Base-by-base conservation (phyloP, 2,329 filamentous ascomycete species). In the Aspergillus sp. region DNA sequence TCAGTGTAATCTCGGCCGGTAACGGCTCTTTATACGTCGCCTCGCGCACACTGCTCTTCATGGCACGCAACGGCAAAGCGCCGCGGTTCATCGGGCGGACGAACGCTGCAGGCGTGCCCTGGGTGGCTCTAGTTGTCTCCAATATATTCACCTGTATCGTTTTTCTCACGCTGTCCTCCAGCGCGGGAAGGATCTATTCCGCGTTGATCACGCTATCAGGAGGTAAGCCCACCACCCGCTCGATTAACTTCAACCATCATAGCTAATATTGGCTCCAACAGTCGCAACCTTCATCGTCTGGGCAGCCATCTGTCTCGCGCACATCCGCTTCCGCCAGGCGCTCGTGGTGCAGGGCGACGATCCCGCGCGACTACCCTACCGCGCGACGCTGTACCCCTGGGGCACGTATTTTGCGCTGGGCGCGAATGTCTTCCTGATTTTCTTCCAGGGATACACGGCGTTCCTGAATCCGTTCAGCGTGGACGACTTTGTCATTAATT, bases 21-120 rank as follows among this genome's bases (percentile, higher is more conserved):
- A 92, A 92, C 71, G 85, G 82, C 48, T 88, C 85, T 8, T 87
- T 92, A 55, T 92, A 91, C 67, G 89, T 92, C 59, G 84, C 84
- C 42, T 88, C 86, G 3, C 82, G 89, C 19, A 91, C 88, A 0
- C 72, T 93, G 1, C 73, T 91, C 0, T 90, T 84, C 73, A 88
- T 92, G 83, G 87, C 87, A 0, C 85, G 89, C 61, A 83, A 84
- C 42, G 78, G 82, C 44, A 89, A 88, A 68, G 89, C 88, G 0
- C 89, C 89, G 0, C 74, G 71, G 17, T 80, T 92, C 60, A 76
- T 92, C 1, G 86, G 85, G 40, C 82, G 81, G 68, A 89, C 88
- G 2, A 83, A 87, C 66, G 74, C 73, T 20, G 78, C 82, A 13
- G 88, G 88, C 22, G 79, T 82, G 0, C 81, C 81, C 0, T 71